Evolutionary conservation across 306 rosid species (phyloP).

Genomic region (Trifolium subterraneum): DNA sequence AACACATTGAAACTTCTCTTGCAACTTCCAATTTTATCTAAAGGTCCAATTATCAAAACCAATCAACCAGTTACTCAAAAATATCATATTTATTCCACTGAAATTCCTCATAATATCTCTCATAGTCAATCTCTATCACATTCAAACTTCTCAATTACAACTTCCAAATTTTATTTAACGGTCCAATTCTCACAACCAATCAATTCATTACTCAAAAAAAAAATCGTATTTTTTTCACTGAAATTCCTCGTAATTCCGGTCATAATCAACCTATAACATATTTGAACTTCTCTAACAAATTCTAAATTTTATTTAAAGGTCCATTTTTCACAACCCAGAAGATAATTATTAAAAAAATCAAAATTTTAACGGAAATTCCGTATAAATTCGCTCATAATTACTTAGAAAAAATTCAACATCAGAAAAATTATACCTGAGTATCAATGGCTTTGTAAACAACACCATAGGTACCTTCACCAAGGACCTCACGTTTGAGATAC

Average conservation of each 20-base stretch:
- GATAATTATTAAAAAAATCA: not conserved
- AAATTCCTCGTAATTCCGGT: not conserved
- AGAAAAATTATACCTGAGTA: conserved; percentile 65
- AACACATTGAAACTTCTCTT: conserved; percentile 24
- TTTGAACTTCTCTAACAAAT: conserved; percentile 30
- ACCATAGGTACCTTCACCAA: conserved; percentile 99
- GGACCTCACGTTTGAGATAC: conserved; percentile 91
- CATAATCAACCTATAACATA: not conserved
- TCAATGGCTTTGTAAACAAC: conserved; percentile 97
- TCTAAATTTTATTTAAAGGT: conserved; percentile 9
- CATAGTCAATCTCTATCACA: not conserved
- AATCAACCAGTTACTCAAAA: not conserved
- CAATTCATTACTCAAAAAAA: not conserved
- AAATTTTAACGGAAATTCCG: not conserved
- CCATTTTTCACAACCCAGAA: conserved; percentile 9
- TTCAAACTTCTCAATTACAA: conserved; percentile 23
- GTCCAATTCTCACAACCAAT: conserved; percentile 9
- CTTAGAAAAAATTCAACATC: not conserved
- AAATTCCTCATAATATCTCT: not conserved
- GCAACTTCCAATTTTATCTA: conserved; percentile 16
- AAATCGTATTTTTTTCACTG: not conserved
- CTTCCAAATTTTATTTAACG: conserved; percentile 17
- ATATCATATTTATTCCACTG: not conserved
- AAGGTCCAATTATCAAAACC: conserved; percentile 7
- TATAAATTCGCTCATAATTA: not conserved